These are phyloP conservation scores for Cordyceps fumosorosea DNA, from an alignment of 2,329 filamentous ascomycete species.

Conservation along the genomic window DNA sequence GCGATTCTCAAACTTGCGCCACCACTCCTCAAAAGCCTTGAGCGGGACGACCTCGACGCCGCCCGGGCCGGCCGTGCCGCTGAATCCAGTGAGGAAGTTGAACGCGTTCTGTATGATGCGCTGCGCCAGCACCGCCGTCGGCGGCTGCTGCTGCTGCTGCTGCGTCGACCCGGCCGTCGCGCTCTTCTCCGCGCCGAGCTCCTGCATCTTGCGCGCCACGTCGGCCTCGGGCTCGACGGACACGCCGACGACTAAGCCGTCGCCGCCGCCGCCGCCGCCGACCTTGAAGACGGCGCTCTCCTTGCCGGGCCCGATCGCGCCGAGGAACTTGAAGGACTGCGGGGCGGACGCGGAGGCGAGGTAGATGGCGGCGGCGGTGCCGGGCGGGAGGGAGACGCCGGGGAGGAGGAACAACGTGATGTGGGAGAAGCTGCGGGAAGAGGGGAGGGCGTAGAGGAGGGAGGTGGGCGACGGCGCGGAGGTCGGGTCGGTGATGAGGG, in stretches of 20 bases:
- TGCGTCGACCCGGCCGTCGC: conserved; percentile 16
- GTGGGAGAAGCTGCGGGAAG: conserved; percentile 61
- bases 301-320: conserved; percentile 83
- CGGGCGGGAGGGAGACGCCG: conserved; percentile 62
- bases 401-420: conserved; percentile 87
- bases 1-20: conserved; percentile 88
- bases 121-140: conserved; percentile 79
- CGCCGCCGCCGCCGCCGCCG: conserved; percentile 22
- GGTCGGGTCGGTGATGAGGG: conserved; percentile 48
- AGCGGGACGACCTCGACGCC: conserved; percentile 86
- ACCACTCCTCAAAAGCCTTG: conserved; percentile 95
- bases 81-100: conserved; percentile 90
- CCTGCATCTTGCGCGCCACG: conserved; percentile 64
- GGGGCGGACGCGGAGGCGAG: conserved; percentile 47
- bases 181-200: conserved; percentile 37
- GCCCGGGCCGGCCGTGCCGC: conserved; percentile 50
- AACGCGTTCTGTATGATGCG: conserved; percentile 95
- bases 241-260: conserved; percentile 68
- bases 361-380: conserved; percentile 85
- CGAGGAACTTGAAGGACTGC: conserved; percentile 72
- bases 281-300: conserved; percentile 89
- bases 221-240: conserved; percentile 68
- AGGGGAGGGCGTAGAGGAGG: conserved; percentile 48
- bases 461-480: conserved; percentile 47
- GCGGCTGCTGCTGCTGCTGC: conserved; percentile 34